Conservation (phyloP, 371 early-diverging fungal species). For the Syncephalastrum monosporum region DNA sequence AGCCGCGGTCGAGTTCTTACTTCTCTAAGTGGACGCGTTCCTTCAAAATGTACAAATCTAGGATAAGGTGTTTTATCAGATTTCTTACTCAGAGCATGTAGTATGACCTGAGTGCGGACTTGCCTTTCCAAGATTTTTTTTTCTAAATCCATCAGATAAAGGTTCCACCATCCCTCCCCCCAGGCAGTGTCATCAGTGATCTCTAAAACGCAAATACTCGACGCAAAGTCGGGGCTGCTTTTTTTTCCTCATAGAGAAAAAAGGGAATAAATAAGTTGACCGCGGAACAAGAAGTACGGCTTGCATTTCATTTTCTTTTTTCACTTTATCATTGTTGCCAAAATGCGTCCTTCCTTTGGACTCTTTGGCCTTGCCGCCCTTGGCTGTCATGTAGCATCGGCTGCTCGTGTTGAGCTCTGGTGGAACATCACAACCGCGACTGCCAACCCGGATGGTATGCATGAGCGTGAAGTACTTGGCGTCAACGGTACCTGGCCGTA, state of each 20-base stretch:
- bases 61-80: too few species aligned
- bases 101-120: too few species aligned
- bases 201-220: too few species aligned
- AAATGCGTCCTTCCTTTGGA: constrained; percentile 4
- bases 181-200: too few species aligned
- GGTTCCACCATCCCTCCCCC: too few species aligned
- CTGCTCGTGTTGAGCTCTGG: constrained; percentile 61
- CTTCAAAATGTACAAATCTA: too few species aligned
- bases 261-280: constrained; percentile 6
- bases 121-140: too few species aligned
- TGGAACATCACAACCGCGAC: constrained; percentile 72
- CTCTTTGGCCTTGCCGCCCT: constrained; percentile 17
- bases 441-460: constrained; percentile 66
- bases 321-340: constrained; percentile 9
- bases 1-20: too few species aligned
- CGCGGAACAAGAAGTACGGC: constrained; percentile 3
- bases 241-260: background rate
- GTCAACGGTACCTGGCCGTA: constrained; percentile 75
- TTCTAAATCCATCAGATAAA: too few species aligned
- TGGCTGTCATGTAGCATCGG: constrained; percentile 27
- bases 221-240: too few species aligned
- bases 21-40: too few species aligned
- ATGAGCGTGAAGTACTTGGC: constrained; percentile 67
- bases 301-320: constrained; percentile 7
- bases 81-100: too few species aligned